Evolutionary conservation across 768 basidiomycete genomes (phyloP).

Genomic region (Termitomyces bulborhizus): DNA sequence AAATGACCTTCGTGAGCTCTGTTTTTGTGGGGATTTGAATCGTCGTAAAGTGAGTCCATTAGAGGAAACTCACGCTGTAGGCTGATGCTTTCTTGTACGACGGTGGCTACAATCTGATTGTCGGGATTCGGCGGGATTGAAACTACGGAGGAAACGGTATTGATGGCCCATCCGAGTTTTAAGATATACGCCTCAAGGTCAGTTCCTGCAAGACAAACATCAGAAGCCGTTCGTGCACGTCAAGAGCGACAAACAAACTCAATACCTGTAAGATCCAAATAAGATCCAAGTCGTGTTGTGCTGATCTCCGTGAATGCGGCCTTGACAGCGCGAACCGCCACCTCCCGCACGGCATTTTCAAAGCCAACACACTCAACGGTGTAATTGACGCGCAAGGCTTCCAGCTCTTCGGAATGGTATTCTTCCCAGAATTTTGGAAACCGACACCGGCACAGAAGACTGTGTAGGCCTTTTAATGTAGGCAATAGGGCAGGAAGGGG

Average conservation of each 20-base stretch:
- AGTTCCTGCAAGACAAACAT: conserved; percentile 30
- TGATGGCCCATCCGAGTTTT: conserved; percentile 62
- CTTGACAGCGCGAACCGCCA: conserved; percentile 70
- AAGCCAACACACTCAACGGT: conserved; percentile 81
- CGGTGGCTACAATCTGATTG: conserved; percentile 81
- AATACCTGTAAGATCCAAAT: conserved; percentile 61
- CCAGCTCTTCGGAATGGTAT: conserved; percentile 66
- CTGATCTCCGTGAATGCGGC: conserved; percentile 75
- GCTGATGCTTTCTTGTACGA: conserved; percentile 79
- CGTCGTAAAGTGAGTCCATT: neutral
- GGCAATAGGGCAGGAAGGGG: conserved; percentile 70
- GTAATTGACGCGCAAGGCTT: conserved; percentile 77
- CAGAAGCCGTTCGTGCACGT: neutral
- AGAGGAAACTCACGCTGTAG: conserved; percentile 58
- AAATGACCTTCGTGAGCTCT: conserved; percentile 75
- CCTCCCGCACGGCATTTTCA: conserved; percentile 75
- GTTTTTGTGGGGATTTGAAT: conserved; percentile 7
- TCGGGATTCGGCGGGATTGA: conserved; percentile 76
- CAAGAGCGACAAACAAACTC: neutral
- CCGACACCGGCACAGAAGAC: conserved; percentile 74
- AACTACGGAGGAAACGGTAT: conserved; percentile 50
- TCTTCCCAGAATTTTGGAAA: conserved; percentile 83
- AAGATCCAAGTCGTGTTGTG: conserved; percentile 59
- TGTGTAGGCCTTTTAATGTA: conserved; percentile 58
- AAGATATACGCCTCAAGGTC: conserved; percentile 55